Base-by-base conservation (phyloP, 2,329 filamentous ascomycete species). In the Hymenoscyphus linearis region DNA sequence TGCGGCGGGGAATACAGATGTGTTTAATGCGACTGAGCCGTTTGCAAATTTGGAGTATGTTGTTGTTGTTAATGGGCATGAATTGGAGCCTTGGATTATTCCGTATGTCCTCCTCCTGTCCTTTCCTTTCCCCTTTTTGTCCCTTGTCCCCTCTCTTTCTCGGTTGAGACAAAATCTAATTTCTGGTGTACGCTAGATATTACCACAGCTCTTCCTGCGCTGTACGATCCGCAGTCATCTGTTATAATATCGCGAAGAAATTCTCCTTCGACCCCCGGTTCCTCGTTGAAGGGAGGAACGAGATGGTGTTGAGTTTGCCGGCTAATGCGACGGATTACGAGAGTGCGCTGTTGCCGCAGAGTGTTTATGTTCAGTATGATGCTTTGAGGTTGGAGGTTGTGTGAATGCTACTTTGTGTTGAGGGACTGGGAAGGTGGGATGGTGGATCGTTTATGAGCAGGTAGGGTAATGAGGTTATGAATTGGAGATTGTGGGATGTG, bases 281-380 rank as follows among this genome's bases (percentile, higher is more conserved):
- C 57, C 67, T 87, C 40, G 76, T 74, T n/a, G 75, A 76, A 18
- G 82, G 82, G 0, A 75, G 76, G 61, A 88, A 87, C 64, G 75
- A 78, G 66, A 73, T 88, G 35, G 74, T 85, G 0, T 70, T 88
- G 52, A 83, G 82, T 64, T 66, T 88, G 61, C 85, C 85, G 12
- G 81, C 76, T 54, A 83, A 85, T 55, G 84, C 79, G 0, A 86
- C 82, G 3, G 77, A 85, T 65, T 80, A 80, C 16, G 83, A 87
- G 73, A 79, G 79, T 34, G 84, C 85, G 0, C 57, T 86, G 9
- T 65, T 87, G 60, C 78, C 84, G 0, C 73, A 74, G 52, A 79
- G 78, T 0, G 76, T 85, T 0, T 88, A 88, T 71, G 80, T 88
- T 5, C 84, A 88, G 74, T 88, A 88, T 65, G 85, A 88, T 73